Conservation (phyloP, 1,284 basidiomycete genomes). For the Pterula multifida region DNA sequence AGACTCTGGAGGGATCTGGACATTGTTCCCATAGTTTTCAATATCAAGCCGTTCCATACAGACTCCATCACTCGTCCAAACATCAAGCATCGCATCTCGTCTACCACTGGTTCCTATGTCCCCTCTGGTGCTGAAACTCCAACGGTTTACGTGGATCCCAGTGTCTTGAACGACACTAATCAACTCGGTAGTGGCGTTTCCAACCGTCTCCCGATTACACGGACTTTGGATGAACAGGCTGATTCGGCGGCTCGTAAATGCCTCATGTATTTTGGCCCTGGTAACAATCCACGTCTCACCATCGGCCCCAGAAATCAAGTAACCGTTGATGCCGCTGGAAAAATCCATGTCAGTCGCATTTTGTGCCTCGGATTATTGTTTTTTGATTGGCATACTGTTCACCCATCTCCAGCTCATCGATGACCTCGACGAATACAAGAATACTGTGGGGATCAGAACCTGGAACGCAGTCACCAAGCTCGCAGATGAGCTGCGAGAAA, state of each 20-base stretch:
- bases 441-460: slow-evolving; percentile 54
- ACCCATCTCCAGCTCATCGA: slow-evolving; percentile 35
- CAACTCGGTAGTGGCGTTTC: slow-evolving; percentile 34
- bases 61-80: slow-evolving; percentile 64
- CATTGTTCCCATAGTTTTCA: slow-evolving; percentile 71
- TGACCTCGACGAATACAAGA: slow-evolving; percentile 59
- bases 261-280: slow-evolving; percentile 69
- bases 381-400: not conserved
- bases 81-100: slow-evolving; percentile 67
- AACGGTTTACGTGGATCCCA: slow-evolving; percentile 45
- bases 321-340: slow-evolving; percentile 66
- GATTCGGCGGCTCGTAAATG: slow-evolving; percentile 75
- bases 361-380: not conserved
- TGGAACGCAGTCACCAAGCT: slow-evolving; percentile 72
- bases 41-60: slow-evolving; percentile 71
- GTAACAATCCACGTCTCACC: slow-evolving; percentile 66
- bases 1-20: slow-evolving; percentile 67
- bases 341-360: slow-evolving; percentile 38
- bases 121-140: slow-evolving; percentile 65
- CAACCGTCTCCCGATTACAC: slow-evolving; percentile 54
- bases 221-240: slow-evolving; percentile 71
- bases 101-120: slow-evolving; percentile 61
- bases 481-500: slow-evolving; percentile 69
- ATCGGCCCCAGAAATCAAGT: slow-evolving; percentile 75
- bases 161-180: slow-evolving; percentile 28